A percentile compares a stretch with the other conserved stretches of the same genome.
Conservation (phyloP, 371 early-diverging fungal species). For the Funneliformis caledonium region DNA sequence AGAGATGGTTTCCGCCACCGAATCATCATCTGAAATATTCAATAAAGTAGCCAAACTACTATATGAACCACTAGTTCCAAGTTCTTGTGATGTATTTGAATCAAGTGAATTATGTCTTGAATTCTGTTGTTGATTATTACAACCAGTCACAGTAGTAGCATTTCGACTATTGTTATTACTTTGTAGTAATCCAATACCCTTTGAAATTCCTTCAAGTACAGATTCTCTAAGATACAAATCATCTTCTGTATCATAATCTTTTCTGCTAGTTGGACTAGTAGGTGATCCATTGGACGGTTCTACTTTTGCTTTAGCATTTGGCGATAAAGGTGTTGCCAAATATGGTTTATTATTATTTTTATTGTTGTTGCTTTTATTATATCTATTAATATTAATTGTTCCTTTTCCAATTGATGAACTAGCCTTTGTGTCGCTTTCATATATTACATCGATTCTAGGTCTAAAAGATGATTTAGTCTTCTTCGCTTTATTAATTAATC, state of each 20-base stretch:
- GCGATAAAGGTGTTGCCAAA: slow-evolving; percentile 19
- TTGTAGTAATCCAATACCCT: slow-evolving; percentile 59
- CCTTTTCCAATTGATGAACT: not conserved
- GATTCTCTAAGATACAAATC: slow-evolving; percentile 65
- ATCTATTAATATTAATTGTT: not conserved
- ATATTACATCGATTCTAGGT: slow-evolving; percentile 15
- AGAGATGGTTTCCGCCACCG: slow-evolving; percentile 43
- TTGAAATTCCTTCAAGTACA: slow-evolving; percentile 69
- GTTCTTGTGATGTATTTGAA: not conserved
- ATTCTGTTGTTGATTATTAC: slow-evolving; percentile 42
- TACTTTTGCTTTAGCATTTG: not conserved
- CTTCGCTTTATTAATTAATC: slow-evolving; percentile 22
- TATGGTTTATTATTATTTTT: not conserved
- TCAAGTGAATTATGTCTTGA: slow-evolving; percentile 41
- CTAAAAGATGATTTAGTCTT: slow-evolving; percentile 39
- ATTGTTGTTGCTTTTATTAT: too few species aligned
- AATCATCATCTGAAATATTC: slow-evolving; percentile 35
- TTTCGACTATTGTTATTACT: slow-evolving; percentile 41
- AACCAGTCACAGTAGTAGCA: not conserved
- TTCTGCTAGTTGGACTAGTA: not conserved
- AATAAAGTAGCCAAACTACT: slow-evolving; percentile 51
- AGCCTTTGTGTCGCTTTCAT: slow-evolving; percentile 14
- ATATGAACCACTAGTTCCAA: slow-evolving; percentile 13
- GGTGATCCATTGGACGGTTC: slow-evolving; percentile 16
- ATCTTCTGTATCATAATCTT: slow-evolving; percentile 65